These are phyloP conservation scores for Oxytropis ochrocephala DNA, from an alignment of 306 rosid species.

Conservation along the genomic window DNA sequence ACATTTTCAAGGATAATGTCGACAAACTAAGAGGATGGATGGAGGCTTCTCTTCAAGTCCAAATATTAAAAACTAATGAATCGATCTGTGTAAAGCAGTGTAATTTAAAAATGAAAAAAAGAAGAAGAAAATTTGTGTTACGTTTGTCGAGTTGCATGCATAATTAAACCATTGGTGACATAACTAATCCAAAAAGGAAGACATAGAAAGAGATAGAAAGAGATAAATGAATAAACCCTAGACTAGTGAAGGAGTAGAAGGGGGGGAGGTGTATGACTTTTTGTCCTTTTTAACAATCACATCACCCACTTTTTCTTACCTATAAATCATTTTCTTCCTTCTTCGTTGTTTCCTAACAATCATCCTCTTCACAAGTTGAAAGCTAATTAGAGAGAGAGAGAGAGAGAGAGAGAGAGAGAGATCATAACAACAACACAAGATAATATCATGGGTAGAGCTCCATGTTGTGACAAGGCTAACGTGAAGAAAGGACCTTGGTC, in stretches of 20 bases:
- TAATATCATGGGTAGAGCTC: slow-evolving; percentile 83
- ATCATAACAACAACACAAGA: no score
- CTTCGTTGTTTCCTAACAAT: slow-evolving; percentile 44
- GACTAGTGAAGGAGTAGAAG: slow-evolving; percentile 22
- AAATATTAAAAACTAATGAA: slow-evolving; percentile 36
- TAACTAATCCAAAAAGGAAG: slow-evolving; percentile 79
- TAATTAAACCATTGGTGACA: slow-evolving; percentile 33
- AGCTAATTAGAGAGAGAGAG: background rate
- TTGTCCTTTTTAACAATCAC: slow-evolving; percentile 55
- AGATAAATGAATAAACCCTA: slow-evolving; percentile 43
- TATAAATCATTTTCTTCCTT: slow-evolving; percentile 64
- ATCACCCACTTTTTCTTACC: slow-evolving; percentile 53
- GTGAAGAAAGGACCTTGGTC: slow-evolving; percentile 99
- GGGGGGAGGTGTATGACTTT: slow-evolving; percentile 51
- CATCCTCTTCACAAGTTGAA: slow-evolving; percentile 4
- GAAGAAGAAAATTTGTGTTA: slow-evolving; percentile 43
- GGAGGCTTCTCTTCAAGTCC: slow-evolving; percentile 42
- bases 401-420: background rate
- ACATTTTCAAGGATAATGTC: slow-evolving; percentile 53
- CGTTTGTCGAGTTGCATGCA: slow-evolving; percentile 60
- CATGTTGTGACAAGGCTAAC: slow-evolving; percentile 93
- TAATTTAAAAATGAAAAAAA: slow-evolving; percentile 18
- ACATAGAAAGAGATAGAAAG: slow-evolving; percentile 37
- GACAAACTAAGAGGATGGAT: slow-evolving; percentile 73
- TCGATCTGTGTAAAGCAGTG: slow-evolving; percentile 35